phyloP scores from a whole-genome alignment of 768 basidiomycete species.

The Paxillus rubicundulus region DNA sequence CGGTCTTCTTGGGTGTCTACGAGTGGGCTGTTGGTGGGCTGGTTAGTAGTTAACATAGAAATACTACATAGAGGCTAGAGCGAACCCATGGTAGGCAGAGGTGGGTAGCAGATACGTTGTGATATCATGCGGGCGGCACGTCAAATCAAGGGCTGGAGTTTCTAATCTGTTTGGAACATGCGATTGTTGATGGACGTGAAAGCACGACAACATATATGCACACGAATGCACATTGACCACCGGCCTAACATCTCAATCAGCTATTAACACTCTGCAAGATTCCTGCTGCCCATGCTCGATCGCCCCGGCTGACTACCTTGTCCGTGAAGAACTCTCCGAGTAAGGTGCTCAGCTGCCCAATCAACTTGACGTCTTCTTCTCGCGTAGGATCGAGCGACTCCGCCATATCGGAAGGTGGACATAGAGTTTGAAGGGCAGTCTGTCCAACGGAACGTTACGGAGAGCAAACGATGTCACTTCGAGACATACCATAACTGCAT shows the following conservation, averaged over 20 bases:
- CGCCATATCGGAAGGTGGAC: conserved; percentile 55
- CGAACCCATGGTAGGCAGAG: background rate
- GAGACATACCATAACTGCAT: conserved; percentile 58
- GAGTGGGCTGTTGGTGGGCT: conserved; percentile 70
- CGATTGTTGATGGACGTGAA: no score
- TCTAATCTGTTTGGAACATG: no score
- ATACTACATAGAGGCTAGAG: background rate
- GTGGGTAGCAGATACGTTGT: no score
- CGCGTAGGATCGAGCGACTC: conserved; percentile 52
- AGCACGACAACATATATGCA: background rate
- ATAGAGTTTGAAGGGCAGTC: conserved; percentile 63
- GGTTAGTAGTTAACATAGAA: conserved; percentile 21
- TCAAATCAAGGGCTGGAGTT: no score
- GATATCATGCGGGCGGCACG: no score
- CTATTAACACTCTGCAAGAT: conserved; percentile 40
- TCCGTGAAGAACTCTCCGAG: conserved; percentile 66
- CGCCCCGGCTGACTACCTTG: conserved; percentile 43
- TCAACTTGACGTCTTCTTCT: conserved; percentile 46
- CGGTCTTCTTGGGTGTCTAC: conserved; percentile 96
- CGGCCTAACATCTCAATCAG: conserved; percentile 7
- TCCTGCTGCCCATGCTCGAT: conserved; percentile 64
- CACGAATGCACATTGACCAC: background rate
- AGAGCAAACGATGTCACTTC: background rate
- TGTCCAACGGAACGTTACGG: conserved; percentile 20
- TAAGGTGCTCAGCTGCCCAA: conserved; percentile 47